Base-by-base conservation (phyloP, 352 stramenopile species). In the Plasmopara muralis region DNA sequence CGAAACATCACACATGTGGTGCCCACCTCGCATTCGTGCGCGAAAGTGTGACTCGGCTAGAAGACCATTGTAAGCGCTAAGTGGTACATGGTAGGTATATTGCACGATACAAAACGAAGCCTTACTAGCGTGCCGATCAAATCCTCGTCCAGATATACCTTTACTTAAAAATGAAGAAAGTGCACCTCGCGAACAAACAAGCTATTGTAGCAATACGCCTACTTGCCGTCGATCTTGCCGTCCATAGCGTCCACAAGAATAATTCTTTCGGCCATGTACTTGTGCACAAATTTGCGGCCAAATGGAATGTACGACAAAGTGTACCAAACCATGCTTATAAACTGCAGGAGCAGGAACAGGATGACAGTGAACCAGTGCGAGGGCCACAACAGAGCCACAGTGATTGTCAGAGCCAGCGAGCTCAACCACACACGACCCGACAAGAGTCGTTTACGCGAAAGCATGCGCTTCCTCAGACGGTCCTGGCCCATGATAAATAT, bases 1-100 rank as follows among this genome's bases (percentile, higher is more conserved):
- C 72, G 89, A 91, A 58, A 70, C 60, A n/a, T 88, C 89, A 59
- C 70, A 70, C 29, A 55, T n/a, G n/a, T n/a, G n/a, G n/a, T n/a
- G n/a, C n/a, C 75, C 73, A n/a, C 61, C 74, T 39, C 57, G 50
- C 8, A 88, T 86, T 45, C 72, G 72, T 88, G 6, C 57, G 67
- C 28, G 77, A 88, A 52, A 83, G 89, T 64, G 72, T 88, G 37
- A 47, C 67, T 52, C 89, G 78, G 78, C 75, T 91, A 51, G 64
- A 83, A 60, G 66, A 63, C 15, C 69, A 66, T 33, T 57, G 48
- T 25, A 57, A 52, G 43, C 48, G 33, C 15, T 50, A 60, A 25
- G 47, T 13, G 15, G 43, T 47, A n/a, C 31, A 40, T 43, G 35
- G 16, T 25, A 25, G 20, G 20, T 25, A 3, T 25, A 25, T 25